Conservation (phyloP, 148 eudicot genomes). For the Rhododendron williamsianum region DNA sequence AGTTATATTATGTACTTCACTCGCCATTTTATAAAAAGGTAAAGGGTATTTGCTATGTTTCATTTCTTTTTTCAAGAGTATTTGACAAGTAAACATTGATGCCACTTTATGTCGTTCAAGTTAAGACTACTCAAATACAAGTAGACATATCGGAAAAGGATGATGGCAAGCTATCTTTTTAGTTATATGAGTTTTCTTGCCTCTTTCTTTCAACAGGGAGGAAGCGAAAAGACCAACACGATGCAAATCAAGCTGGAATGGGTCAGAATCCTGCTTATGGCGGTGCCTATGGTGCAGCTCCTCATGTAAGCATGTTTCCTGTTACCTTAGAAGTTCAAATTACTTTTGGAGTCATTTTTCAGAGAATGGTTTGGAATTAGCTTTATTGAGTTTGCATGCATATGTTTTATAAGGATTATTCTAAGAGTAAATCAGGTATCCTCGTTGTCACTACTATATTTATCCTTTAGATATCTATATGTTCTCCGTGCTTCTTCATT, state of each 20-base stretch:
- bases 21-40: neutral
- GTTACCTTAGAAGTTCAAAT: neutral
- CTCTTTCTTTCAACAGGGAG: constrained; percentile 35
- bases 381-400: neutral
- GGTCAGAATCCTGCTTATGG: constrained; percentile 54
- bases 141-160: neutral
- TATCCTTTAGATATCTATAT: neutral
- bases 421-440: neutral
- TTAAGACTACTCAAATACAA: neutral
- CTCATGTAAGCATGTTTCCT: constrained; percentile 58
- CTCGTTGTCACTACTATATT: neutral
- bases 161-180: neutral
- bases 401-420: neutral
- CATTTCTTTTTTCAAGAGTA: neutral
- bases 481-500: neutral
- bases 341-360: too few species aligned
- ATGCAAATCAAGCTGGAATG: constrained; percentile 66
- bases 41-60: neutral
- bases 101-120: neutral
- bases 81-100: neutral
- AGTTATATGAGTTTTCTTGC: neutral
- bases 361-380: neutral
- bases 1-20: neutral
- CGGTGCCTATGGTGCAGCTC: constrained; percentile 65
- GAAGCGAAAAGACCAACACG: constrained; percentile 79